phyloP scores from a whole-genome alignment of 2,329 filamentous ascomycete genomes.

The Venturia nashicola region DNA sequence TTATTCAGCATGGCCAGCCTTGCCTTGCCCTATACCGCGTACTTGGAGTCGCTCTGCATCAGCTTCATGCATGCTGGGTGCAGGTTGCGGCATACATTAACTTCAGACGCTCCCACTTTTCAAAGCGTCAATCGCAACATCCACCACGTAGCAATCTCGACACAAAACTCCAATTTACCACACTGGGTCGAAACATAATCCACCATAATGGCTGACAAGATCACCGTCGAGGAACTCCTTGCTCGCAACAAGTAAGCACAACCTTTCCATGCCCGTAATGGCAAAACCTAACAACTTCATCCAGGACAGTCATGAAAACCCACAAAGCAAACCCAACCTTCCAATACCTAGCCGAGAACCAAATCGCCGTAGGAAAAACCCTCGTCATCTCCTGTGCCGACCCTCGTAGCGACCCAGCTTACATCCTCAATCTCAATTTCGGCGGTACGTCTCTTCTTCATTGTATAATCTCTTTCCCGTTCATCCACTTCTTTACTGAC shows the following conservation, averaged over 20 bases:
- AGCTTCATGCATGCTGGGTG: too few species aligned
- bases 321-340: conserved; percentile 7
- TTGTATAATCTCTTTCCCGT: neutral
- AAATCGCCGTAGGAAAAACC: neutral
- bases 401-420: conserved; percentile 1
- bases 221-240: conserved; percentile 7
- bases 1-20: neutral
- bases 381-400: conserved; percentile 8
- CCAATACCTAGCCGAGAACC: neutral
- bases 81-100: neutral
- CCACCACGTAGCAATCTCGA: neutral
- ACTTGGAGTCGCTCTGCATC: neutral
- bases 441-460: neutral
- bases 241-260: conserved; percentile 6
- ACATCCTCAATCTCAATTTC: conserved; percentile 4
- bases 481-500: neutral
- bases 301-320: neutral
- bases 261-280: neutral
- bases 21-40: neutral
- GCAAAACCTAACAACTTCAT: neutral
- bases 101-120: neutral
- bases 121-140: neutral
- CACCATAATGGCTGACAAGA: conserved; percentile 1
- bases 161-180: neutral
- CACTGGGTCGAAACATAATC: neutral